Conservation (phyloP, 2,329 filamentous ascomycete species). For the Hymenoscyphus fraxineus region DNA sequence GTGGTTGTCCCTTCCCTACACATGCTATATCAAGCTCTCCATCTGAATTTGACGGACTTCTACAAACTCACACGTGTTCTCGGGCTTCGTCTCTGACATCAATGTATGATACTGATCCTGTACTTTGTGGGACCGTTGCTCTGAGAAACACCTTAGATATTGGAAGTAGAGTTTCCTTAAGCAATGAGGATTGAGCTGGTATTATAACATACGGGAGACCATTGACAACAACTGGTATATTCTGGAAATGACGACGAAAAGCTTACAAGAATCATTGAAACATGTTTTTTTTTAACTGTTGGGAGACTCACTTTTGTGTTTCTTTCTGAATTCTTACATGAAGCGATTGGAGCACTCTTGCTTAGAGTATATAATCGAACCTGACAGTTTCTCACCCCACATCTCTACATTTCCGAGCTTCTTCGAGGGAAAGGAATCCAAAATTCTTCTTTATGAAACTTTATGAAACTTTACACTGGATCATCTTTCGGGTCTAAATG, state of each 20-base stretch:
- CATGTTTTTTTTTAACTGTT: neutral
- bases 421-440: constrained; percentile 33
- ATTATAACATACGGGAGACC: constrained; percentile 38
- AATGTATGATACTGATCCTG: constrained; percentile 34
- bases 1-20: constrained; percentile 33
- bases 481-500: constrained; percentile 23
- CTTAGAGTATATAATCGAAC: constrained; percentile 37
- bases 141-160: constrained; percentile 39
- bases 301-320: constrained; percentile 31
- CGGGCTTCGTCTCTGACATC: constrained; percentile 45
- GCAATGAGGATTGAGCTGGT: constrained; percentile 30
- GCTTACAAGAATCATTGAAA: constrained; percentile 26
- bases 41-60: constrained; percentile 37
- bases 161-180: constrained; percentile 36
- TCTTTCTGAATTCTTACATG: constrained; percentile 39
- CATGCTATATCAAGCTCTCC: constrained; percentile 42
- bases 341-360: constrained; percentile 39
- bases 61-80: constrained; percentile 38
- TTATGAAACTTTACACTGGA: constrained; percentile 27
- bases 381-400: constrained; percentile 21
- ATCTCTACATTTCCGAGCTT: constrained; percentile 32
- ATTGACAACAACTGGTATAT: constrained; percentile 42
- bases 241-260: constrained; percentile 38
- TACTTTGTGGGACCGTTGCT: constrained; percentile 23
- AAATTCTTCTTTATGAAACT: constrained; percentile 30